These are phyloP conservation scores for Cercophora scortea DNA, from an alignment of 495 filamentous ascomycete genomes.

Conservation along the genomic window DNA sequence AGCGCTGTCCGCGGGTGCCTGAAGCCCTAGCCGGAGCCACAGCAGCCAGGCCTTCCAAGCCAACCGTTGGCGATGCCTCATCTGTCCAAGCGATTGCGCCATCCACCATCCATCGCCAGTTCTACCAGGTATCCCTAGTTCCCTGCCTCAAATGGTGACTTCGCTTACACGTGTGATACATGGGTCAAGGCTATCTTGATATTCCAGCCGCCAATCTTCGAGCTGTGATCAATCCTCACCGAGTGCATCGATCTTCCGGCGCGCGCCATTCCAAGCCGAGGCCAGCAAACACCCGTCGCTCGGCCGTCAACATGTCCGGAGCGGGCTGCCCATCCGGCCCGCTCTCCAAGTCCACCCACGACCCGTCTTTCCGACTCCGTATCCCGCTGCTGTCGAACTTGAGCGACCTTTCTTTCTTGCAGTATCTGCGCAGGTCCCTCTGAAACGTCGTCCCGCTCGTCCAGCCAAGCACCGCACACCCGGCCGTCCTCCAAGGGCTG, in stretches of 20 bases:
- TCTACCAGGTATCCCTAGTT: no score
- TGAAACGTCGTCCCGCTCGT: conserved; percentile 83
- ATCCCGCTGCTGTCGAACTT: conserved; percentile 93
- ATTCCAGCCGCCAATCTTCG: no score
- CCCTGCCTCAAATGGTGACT: no score
- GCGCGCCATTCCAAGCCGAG: conserved; percentile 66
- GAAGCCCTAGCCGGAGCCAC: no score
- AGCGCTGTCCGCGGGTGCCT: no score
- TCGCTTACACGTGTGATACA: no score
- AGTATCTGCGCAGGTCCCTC: conserved; percentile 74
- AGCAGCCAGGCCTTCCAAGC: no score
- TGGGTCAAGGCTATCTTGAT: no score
- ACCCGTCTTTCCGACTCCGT: conserved; percentile 54
- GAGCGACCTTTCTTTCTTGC: conserved; percentile 61
- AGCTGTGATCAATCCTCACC: conserved; percentile 26
- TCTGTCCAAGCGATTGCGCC: no score
- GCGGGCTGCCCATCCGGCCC: conserved; percentile 30
- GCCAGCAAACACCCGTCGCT: conserved; percentile 72
- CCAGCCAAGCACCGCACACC: conserved; percentile 86
- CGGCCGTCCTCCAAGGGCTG: conserved; percentile 76
- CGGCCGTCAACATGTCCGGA: conserved; percentile 58
- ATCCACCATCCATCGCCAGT: no score
- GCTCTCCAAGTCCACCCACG: conserved; percentile 54
- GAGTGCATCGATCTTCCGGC: conserved; percentile 70
- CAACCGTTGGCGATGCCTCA: no score